A percentile compares a stretch with the other conserved stretches of the same genome.
Conservation (phyloP, 202 grass and related monocot genomes). For the Saccharum hybrid region DNA sequence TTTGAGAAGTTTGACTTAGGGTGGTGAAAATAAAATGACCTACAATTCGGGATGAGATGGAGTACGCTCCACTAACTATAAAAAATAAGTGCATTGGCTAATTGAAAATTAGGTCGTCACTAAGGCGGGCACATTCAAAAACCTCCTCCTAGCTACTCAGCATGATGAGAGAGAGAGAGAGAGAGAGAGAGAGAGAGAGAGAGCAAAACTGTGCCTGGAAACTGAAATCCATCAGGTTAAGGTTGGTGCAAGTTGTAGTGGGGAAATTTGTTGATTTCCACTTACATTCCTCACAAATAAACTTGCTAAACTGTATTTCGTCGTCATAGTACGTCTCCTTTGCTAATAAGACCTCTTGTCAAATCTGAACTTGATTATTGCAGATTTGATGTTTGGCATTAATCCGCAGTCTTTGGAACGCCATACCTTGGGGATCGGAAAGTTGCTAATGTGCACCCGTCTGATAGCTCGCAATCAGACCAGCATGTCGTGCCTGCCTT, state of each 20-base stretch:
- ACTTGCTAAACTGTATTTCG: background rate
- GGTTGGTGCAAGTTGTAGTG: background rate
- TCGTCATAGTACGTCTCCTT: background rate
- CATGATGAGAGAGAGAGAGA: background rate
- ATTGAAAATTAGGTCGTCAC: constrained; percentile 20
- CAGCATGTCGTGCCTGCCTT: no score
- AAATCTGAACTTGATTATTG: background rate
- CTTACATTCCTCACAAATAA: no score
- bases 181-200: no score
- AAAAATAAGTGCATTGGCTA: background rate
- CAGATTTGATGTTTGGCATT: no score
- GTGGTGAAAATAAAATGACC: no score
- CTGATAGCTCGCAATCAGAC: no score
- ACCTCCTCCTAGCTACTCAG: background rate
- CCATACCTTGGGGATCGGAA: no score
- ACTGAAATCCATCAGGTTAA: background rate
- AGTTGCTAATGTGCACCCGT: no score
- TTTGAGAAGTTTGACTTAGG: no score
- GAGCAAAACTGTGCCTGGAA: background rate
- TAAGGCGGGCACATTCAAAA: background rate
- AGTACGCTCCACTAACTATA: background rate
- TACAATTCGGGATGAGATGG: no score
- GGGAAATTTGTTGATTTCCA: background rate
- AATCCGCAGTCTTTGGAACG: no score
- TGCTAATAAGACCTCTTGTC: background rate